These are phyloP conservation scores for Cenchrus fungigraminus DNA, from an alignment of 176 grass and related monocot genomes.

Conservation along the genomic window DNA sequence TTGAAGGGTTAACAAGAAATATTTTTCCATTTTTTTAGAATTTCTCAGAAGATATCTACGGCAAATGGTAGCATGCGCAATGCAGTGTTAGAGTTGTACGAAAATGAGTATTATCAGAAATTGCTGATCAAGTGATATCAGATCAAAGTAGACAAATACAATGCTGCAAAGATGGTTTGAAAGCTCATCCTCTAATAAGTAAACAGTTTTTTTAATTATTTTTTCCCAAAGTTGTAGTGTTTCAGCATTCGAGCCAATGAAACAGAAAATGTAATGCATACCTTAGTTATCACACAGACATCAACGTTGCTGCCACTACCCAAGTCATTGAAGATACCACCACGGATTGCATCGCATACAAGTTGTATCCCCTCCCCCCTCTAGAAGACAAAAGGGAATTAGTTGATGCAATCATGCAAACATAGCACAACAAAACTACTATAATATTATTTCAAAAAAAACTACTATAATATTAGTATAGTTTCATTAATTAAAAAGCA, in stretches of 20 bases:
- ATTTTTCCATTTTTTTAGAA: neutral
- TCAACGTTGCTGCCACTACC: conserved; percentile 99
- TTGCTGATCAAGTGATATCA: neutral
- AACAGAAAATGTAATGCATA: conserved; percentile 28
- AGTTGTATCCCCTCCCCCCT: conserved; percentile 88
- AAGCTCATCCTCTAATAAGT: neutral
- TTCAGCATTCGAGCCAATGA: neutral
- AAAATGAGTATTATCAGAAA: neutral
- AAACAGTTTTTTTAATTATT: conserved; percentile 1
- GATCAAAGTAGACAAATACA: conserved; percentile 19
- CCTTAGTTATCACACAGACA: conserved; percentile 96
- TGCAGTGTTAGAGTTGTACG: neutral
- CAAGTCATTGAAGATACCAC: conserved; percentile 95
- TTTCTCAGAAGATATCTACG: neutral
- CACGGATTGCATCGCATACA: conserved; percentile 74
- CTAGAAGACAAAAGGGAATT: conserved; percentile 45
- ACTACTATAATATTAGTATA: neutral
- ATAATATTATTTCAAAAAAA: neutral
- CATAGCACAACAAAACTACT: neutral
- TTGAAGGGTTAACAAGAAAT: conserved; percentile 2
- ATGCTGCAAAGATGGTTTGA: neutral
- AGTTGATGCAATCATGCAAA: conserved; percentile 2
- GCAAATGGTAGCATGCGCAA: neutral
- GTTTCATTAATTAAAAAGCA: conserved; percentile 20
- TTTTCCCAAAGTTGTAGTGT: neutral